Conservation (phyloP, 495 filamentous ascomycete species). For the Neurospora sp. region DNA sequence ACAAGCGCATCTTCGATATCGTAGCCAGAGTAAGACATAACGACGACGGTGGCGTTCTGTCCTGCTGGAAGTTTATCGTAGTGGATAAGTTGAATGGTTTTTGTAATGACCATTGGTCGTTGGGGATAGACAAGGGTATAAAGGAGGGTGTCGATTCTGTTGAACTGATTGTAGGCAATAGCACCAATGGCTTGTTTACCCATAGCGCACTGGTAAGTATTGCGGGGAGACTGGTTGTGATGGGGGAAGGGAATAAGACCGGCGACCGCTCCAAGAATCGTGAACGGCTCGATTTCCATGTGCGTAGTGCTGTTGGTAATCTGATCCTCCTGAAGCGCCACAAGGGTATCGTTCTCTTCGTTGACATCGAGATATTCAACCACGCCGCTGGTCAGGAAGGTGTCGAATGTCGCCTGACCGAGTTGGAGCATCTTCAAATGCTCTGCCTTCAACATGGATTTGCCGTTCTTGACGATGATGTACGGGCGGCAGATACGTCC, state of each 20-base stretch:
- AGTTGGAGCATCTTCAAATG: conserved; percentile 70
- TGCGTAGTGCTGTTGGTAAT: conserved; percentile 77
- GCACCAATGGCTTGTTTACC: conserved; percentile 99
- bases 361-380: conserved; percentile 97
- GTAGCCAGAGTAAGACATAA: conserved; percentile 98
- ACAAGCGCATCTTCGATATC: conserved; percentile 99
- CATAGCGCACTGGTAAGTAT: conserved; percentile 99
- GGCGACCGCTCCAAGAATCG: conserved; percentile 92
- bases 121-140: conserved; percentile 98
- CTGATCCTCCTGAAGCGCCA: conserved; percentile 77
- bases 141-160: conserved; percentile 86
- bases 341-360: conserved; percentile 92
- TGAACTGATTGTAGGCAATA: conserved; percentile 94
- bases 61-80: conserved; percentile 96
- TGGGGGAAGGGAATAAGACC: conserved; percentile 96
- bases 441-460: conserved; percentile 62
- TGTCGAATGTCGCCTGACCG: conserved; percentile 78
- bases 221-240: conserved; percentile 97
- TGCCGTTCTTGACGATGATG: conserved; percentile 81
- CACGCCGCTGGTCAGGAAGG: conserved; percentile 77
- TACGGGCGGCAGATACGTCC: conserved; percentile 90
- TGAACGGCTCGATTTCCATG: conserved; percentile 96
- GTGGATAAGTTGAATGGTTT: conserved; percentile 91
- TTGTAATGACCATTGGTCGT: conserved; percentile 91
- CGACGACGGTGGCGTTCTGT: conserved; percentile 92